These are phyloP conservation scores for Nowakowskiella sp. DNA, from an alignment of 192 early-diverging fungal species.

Conservation along the genomic window DNA sequence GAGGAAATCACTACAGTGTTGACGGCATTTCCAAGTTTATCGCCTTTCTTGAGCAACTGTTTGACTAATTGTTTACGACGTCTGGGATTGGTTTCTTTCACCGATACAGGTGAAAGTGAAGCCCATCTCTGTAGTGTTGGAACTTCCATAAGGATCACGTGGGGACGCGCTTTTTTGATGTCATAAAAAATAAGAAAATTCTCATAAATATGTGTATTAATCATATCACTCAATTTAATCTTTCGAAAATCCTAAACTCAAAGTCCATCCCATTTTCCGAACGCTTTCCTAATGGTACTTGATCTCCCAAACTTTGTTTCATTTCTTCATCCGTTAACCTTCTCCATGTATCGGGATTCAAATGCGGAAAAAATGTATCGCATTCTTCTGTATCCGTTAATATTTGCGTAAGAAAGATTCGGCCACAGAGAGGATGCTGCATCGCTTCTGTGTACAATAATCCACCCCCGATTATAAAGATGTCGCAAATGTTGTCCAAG, in stretches of 20 bases:
- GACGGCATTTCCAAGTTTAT: too few species aligned
- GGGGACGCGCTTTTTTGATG: too few species aligned
- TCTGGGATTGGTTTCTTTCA: too few species aligned
- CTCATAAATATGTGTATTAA: too few species aligned
- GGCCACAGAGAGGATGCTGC: slow-evolving; percentile 38
- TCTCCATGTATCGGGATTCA: slow-evolving; percentile 31
- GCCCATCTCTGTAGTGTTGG: too few species aligned
- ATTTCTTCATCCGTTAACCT: slow-evolving; percentile 42
- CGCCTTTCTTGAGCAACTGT: too few species aligned
- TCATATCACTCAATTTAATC: too few species aligned
- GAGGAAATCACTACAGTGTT: too few species aligned
- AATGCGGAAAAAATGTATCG: slow-evolving; percentile 72
- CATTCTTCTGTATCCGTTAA: slow-evolving; percentile 47
- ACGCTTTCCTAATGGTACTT: slow-evolving; percentile 34
- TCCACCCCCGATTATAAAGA: slow-evolving; percentile 79
- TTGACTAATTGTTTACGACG: too few species aligned
- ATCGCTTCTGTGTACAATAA: slow-evolving; percentile 67
- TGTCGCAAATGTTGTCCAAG: slow-evolving; percentile 26
- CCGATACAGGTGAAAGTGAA: too few species aligned
- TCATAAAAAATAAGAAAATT: too few species aligned
- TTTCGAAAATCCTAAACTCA: slow-evolving; percentile 57
- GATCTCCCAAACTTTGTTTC: slow-evolving; percentile 28
- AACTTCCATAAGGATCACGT: too few species aligned
- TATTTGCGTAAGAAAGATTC: slow-evolving; percentile 67
- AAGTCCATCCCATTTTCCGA: slow-evolving; percentile 49